These are phyloP conservation scores for Cytospora paraplurivora DNA, from an alignment of 2,329 filamentous ascomycete species.

Conservation along the genomic window DNA sequence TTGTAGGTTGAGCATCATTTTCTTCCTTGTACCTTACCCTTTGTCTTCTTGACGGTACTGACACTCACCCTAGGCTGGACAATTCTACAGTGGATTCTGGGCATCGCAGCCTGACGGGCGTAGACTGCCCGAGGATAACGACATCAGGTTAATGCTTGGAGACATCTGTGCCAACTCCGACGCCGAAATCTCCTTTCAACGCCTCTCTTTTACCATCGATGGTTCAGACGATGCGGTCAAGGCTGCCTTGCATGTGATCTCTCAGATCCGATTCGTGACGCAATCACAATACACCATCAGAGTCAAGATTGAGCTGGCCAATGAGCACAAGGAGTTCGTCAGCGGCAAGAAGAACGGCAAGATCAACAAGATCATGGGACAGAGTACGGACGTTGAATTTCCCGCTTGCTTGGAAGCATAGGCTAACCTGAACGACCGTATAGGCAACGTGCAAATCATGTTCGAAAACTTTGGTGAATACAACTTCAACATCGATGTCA, in stretches of 20 bases:
- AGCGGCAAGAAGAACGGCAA: constrained; percentile 99
- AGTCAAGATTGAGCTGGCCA: constrained; percentile 97
- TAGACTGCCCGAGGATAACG: constrained; percentile 63
- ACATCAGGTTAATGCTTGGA: constrained; percentile 86
- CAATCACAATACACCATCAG: constrained; percentile 89
- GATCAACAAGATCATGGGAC: constrained; percentile 99
- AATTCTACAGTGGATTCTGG: constrained; percentile 98
- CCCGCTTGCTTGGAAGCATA: constrained; percentile 15
- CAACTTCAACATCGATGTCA: constrained; percentile 99
- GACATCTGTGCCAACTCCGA: constrained; percentile 97
- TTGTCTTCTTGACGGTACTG: constrained; percentile 29
- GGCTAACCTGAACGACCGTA: constrained; percentile 31
- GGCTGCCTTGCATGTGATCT: constrained; percentile 89
- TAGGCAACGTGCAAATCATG: constrained; percentile 94
- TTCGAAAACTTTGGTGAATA: constrained; percentile 99
- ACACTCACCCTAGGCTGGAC: constrained; percentile 67
- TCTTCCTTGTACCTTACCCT: constrained; percentile 23
- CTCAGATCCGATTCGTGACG: constrained; percentile 85
- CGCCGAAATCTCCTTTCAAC: constrained; percentile 92
- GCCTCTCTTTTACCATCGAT: constrained; percentile 89
- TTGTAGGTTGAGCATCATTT: constrained; percentile 59
- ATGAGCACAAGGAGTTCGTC: constrained; percentile 99
- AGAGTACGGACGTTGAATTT: constrained; percentile 60
- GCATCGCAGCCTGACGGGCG: constrained; percentile 76
- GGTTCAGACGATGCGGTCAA: constrained; percentile 97